A percentile compares a stretch with the other conserved stretches of the same genome.
Conservation (phyloP, 768 basidiomycete genomes). For the Mycena galopus region DNA sequence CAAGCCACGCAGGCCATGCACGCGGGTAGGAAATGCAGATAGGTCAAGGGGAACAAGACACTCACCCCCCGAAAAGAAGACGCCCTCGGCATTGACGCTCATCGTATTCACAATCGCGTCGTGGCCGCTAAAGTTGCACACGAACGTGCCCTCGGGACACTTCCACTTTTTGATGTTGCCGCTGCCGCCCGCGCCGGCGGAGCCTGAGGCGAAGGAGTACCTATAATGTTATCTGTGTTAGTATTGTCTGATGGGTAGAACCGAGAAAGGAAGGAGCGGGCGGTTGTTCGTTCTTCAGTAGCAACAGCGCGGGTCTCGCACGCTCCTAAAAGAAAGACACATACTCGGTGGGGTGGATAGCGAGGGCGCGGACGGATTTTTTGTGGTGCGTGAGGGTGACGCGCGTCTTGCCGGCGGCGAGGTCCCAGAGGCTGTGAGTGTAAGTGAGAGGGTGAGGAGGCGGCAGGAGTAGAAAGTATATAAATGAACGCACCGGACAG, state of each 20-base stretch:
- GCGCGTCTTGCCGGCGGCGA: conserved; percentile 98
- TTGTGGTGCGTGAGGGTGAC: conserved; percentile 98
- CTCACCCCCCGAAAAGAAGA: conserved; percentile 96
- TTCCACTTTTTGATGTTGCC: conserved; percentile 99
- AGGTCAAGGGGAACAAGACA: conserved; percentile 7
- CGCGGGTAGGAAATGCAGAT: no score
- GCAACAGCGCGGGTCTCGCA: no score
- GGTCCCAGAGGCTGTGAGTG: conserved; percentile 93
- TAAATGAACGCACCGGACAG: conserved; percentile 88
- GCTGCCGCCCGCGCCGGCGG: no score
- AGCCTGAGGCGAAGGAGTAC: conserved; percentile 95
- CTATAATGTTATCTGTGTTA: no score
- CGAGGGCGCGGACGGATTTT: conserved; percentile 94
- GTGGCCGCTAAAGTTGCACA: conserved; percentile 96
- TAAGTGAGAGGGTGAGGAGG: neutral
- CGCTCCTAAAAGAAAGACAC: no score
- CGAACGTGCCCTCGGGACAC: conserved; percentile 95
- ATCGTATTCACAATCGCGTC: conserved; percentile 98
- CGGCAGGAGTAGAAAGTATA: neutral
- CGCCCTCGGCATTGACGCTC: conserved; percentile 97
- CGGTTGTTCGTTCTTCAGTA: no score
- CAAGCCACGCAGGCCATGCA: no score
- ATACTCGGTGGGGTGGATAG: conserved; percentile 97
- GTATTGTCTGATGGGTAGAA: no score
- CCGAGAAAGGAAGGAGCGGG: no score